These are phyloP conservation scores for Dalbergia cultrata DNA, from an alignment of 306 rosid genomes.

Conservation along the genomic window DNA sequence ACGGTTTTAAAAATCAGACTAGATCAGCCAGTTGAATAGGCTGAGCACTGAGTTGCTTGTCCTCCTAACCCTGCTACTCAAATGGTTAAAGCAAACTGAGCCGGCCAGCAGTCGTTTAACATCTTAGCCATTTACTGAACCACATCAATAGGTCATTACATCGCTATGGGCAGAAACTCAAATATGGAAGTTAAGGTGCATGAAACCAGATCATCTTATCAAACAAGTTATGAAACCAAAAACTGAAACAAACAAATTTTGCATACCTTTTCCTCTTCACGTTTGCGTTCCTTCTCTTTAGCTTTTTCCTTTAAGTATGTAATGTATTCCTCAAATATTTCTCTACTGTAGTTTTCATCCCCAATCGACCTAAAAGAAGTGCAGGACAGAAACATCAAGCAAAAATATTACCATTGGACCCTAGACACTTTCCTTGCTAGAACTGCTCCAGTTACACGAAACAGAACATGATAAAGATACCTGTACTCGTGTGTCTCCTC, in stretches of 20 bases:
- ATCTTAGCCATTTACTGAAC: too few relatives aligned
- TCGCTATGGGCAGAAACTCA: neutral
- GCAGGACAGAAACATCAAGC: conserved; percentile 28
- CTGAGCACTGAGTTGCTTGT: too few relatives aligned
- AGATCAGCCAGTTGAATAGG: too few relatives aligned
- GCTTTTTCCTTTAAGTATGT: conserved; percentile 80
- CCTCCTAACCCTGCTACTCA: too few relatives aligned
- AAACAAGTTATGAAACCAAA: conserved; percentile 37
- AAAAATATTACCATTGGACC: conserved; percentile 1
- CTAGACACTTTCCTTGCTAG: conserved; percentile 8
- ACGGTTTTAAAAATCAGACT: too few relatives aligned
- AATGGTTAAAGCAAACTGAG: too few relatives aligned
- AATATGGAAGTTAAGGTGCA: neutral
- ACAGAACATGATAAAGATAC: conserved; percentile 48
- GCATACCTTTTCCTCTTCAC: conserved; percentile 93
- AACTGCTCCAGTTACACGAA: conserved; percentile 11
- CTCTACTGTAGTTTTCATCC: conserved; percentile 73
- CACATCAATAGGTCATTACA: too few relatives aligned
- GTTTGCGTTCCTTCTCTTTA: conserved; percentile 94
- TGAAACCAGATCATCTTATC: neutral
- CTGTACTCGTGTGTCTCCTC: conserved; percentile 94
- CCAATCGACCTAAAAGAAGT: conserved; percentile 69
- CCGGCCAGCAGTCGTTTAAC: too few relatives aligned
- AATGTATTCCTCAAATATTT: conserved; percentile 82
- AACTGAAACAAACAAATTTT: conserved; percentile 17